phyloP scores from a whole-genome alignment of 1,139 yeast genomes.

The Citeromyces hawaiiensis region DNA sequence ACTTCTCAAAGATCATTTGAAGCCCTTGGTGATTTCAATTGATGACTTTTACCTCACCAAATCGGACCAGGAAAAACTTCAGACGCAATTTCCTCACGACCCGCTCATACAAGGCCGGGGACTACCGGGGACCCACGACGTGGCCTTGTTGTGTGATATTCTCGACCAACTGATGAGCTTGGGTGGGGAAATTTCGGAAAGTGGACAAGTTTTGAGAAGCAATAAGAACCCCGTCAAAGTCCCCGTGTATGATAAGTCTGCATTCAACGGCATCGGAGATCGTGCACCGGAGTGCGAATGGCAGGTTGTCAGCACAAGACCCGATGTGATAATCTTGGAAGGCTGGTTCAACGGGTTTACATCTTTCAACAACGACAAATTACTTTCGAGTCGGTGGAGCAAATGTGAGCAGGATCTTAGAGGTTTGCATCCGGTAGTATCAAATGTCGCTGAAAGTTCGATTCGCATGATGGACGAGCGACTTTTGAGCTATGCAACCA shows the following conservation, averaged over 20 bases:
- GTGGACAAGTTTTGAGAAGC: no score
- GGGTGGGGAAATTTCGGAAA: constrained; percentile 6
- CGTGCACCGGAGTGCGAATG: constrained; percentile 28
- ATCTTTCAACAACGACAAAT: constrained; percentile 22
- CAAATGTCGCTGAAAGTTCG: constrained; percentile 4
- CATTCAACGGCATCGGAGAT: constrained; percentile 70
- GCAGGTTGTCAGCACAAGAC: constrained; percentile 19
- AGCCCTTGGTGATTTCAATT: constrained; percentile 43
- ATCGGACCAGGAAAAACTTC: constrained; percentile 37
- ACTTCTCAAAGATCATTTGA: constrained; percentile 23
- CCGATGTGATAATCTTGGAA: constrained; percentile 65
- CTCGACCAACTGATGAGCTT: constrained; percentile 7
- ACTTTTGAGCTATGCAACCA: constrained; percentile 30
- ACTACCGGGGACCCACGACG: constrained; percentile 89
- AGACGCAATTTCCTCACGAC: constrained; percentile 28
- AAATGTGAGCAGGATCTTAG: constrained; percentile 8
- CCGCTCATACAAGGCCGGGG: constrained; percentile 67
- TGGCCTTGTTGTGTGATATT: constrained; percentile 23
- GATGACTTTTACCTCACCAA: constrained; percentile 79
- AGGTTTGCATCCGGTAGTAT: constrained; percentile 12
- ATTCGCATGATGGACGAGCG: constrained; percentile 33
- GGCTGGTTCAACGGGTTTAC: constrained; percentile 90
- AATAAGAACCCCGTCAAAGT: constrained; percentile 22
- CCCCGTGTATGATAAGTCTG: constrained; percentile 74
- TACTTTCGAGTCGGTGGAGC: constrained; percentile 11